A percentile compares a stretch with the other conserved stretches of the same genome.
These are phyloP conservation scores for Moricandia arvensis DNA, from an alignment of 345 rosid species.

Conservation along the genomic window DNA sequence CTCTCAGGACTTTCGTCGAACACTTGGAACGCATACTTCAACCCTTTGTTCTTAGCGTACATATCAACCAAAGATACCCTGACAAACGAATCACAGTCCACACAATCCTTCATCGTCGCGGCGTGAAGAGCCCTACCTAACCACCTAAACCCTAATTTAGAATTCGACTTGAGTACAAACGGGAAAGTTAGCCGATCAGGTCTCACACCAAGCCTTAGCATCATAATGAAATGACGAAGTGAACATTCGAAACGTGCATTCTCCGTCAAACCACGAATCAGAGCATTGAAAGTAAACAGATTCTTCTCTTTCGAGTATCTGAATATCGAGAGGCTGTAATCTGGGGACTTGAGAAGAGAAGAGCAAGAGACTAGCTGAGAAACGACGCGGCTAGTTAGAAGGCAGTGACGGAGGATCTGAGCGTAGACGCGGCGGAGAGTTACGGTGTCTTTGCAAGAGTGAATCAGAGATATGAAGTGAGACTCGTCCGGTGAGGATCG, in stretches of 20 bases:
- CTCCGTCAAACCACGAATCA: slow-evolving; percentile 53
- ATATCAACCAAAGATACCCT: slow-evolving; percentile 48
- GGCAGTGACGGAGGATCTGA: slow-evolving; percentile 46
- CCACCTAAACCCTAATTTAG: slow-evolving; percentile 33
- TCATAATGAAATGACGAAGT: slow-evolving; percentile 45
- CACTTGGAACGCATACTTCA: slow-evolving; percentile 42
- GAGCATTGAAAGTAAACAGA: slow-evolving; percentile 50
- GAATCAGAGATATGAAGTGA: slow-evolving; percentile 49
- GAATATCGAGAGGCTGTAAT: slow-evolving; percentile 48
- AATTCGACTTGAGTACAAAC: slow-evolving; percentile 49
- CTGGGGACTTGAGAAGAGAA: slow-evolving; percentile 44
- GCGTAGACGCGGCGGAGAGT: slow-evolving; percentile 58
- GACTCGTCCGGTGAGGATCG: slow-evolving; percentile 30
- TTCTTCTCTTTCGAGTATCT: slow-evolving; percentile 42
- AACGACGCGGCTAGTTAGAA: slow-evolving; percentile 43
- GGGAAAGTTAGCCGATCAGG: slow-evolving; percentile 60
- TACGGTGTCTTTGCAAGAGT: slow-evolving; percentile 38
- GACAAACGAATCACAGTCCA: slow-evolving; percentile 49
- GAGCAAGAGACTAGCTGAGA: slow-evolving; percentile 55
- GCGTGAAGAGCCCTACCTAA: slow-evolving; percentile 49
- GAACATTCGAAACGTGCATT: slow-evolving; percentile 42
- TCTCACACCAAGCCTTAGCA: slow-evolving; percentile 45
- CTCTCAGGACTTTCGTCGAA: slow-evolving; percentile 62
- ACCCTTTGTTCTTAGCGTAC: slow-evolving; percentile 47
- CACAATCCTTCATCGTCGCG: slow-evolving; percentile 40